phyloP scores from a whole-genome alignment of 192 early-diverging fungal species.

The Irineochytrium annulatum region DNA sequence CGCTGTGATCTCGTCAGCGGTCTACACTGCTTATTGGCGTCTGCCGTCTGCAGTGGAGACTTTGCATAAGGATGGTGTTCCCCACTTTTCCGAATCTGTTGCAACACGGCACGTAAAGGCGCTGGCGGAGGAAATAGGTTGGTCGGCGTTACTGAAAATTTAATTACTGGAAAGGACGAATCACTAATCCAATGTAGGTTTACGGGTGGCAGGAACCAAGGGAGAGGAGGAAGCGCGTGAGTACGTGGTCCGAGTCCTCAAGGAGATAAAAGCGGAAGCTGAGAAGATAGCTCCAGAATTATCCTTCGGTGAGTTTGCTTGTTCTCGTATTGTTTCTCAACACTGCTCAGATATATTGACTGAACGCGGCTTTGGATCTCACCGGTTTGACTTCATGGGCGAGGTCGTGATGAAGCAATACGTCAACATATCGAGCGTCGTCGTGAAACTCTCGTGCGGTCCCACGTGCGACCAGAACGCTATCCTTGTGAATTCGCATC shows the following conservation, averaged over 20 bases:
- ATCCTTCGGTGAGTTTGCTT: background rate
- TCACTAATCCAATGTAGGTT: too few relatives aligned
- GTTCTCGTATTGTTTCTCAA: slow-evolving; percentile 8
- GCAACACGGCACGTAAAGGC: slow-evolving; percentile 4
- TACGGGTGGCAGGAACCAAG: slow-evolving; percentile 52
- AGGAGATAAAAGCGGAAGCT: slow-evolving; percentile 26
- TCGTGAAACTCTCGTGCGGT: slow-evolving; percentile 66
- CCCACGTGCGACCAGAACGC: slow-evolving; percentile 61
- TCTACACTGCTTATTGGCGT: too few relatives aligned
- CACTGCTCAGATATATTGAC: slow-evolving; percentile 58
- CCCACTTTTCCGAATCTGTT: slow-evolving; percentile 4
- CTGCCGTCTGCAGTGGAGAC: too few relatives aligned
- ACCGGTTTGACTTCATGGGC: slow-evolving; percentile 71
- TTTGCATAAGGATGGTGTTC: background rate
- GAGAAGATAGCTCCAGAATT: background rate
- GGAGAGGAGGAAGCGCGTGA: slow-evolving; percentile 46
- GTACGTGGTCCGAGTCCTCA: slow-evolving; percentile 33
- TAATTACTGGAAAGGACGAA: too few relatives aligned
- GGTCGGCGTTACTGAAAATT: too few relatives aligned
- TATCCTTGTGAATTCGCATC: slow-evolving; percentile 68
- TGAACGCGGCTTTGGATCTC: slow-evolving; percentile 57
- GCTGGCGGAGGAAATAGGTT: slow-evolving; percentile 10
- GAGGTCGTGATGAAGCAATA: slow-evolving; percentile 60
- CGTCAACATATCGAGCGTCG: slow-evolving; percentile 66
- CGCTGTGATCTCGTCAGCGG: too few relatives aligned